Conservation (phyloP, 495 filamentous ascomycete species). For the Talaromyces wortmannii region DNA sequence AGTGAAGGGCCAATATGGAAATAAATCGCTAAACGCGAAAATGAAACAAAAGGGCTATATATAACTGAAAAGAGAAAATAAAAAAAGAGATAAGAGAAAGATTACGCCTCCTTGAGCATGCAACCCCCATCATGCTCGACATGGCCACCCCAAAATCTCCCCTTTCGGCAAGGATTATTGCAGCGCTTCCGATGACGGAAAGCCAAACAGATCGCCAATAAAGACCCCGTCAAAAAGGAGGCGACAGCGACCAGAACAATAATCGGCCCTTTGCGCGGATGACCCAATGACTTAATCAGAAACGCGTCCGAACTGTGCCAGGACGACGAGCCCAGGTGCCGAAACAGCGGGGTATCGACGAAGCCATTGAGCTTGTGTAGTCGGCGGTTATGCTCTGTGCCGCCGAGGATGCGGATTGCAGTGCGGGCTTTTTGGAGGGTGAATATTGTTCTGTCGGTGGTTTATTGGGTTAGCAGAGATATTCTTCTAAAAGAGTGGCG, state of each 20-base stretch:
- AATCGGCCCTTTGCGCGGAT: neutral
- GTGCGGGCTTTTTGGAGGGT: constrained; percentile 20
- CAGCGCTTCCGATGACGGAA: neutral
- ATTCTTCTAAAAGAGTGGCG: neutral
- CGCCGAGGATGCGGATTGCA: constrained; percentile 28
- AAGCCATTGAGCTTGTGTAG: constrained; percentile 35
- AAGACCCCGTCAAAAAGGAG: neutral
- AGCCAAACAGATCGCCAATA: neutral
- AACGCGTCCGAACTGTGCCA: constrained; percentile 37
- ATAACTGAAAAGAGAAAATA: too few relatives aligned
- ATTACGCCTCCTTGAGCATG: neutral
- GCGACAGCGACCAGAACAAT: neutral
- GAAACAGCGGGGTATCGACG: constrained; percentile 35
- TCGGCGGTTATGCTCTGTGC: constrained; percentile 10
- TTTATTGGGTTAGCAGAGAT: neutral
- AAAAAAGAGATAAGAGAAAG: neutral
- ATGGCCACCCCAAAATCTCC: neutral
- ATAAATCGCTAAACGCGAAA: too few relatives aligned
- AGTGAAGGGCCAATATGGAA: too few relatives aligned
- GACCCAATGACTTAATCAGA: constrained; percentile 1
- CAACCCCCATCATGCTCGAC: neutral
- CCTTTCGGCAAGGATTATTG: neutral
- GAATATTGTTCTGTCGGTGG: constrained; percentile 17
- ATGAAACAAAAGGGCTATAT: too few relatives aligned
- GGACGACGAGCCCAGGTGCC: constrained; percentile 37